Conservation (phyloP, 1,139 yeast genomes). For the Zhuliangozyma parablackwelliae region DNA sequence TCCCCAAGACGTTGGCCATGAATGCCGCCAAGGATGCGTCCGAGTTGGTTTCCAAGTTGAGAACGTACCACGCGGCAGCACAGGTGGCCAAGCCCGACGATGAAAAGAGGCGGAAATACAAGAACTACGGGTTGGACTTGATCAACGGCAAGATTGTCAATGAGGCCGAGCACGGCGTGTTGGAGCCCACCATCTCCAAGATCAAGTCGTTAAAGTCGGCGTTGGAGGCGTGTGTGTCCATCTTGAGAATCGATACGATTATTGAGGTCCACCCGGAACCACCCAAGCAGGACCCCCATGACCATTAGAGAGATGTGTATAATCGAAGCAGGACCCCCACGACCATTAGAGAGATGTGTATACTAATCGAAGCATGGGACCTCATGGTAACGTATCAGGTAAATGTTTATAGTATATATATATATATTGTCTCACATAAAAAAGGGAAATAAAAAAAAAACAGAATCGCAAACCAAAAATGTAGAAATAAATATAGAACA, state of each 20-base stretch:
- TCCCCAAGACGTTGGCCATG: conserved; percentile 95
- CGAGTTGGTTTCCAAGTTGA: conserved; percentile 88
- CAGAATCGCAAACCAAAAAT: neutral
- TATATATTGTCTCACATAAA: neutral
- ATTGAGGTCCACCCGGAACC: conserved; percentile 96
- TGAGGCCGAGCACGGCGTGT: conserved; percentile 77
- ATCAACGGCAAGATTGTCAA: conserved; percentile 89
- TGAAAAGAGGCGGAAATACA: conserved; percentile 76
- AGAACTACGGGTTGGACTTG: conserved; percentile 88
- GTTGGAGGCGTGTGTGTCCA: conserved; percentile 96
- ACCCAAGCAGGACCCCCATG: conserved; percentile 84
- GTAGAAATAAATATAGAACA: too few relatives aligned
- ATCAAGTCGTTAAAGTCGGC: conserved; percentile 91
- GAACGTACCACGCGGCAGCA: conserved; percentile 95
- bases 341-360: conserved; percentile 38
- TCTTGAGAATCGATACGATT: conserved; percentile 96
- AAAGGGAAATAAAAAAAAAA: conserved; percentile 1
- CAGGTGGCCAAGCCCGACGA: conserved; percentile 84
- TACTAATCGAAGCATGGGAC: neutral
- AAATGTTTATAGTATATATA: too few relatives aligned
- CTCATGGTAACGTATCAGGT: too few relatives aligned
- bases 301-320: conserved; percentile 31
- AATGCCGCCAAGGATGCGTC: conserved; percentile 98
- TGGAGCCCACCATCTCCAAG: conserved; percentile 94
- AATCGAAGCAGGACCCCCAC: conserved; percentile 72